Percentiles rank a stretch among this genome's conserved stretches.
phyloP scores from a whole-genome alignment of 306 rosid genomes.

The Astragalus glycyphyllos region DNA sequence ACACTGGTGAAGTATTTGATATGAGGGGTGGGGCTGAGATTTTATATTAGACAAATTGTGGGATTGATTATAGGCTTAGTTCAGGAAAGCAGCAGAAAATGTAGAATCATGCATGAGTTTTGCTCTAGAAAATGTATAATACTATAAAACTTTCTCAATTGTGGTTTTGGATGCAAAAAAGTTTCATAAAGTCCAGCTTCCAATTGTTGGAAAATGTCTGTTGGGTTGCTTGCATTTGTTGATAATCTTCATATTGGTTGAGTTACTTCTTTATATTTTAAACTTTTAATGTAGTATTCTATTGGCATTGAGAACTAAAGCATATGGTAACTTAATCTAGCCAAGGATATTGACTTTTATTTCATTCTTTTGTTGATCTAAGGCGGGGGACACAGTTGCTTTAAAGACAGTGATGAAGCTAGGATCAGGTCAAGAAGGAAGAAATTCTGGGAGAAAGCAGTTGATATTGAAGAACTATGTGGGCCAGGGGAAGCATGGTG shows the following conservation, averaged over 20 bases:
- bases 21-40: constrained; percentile 29
- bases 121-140: constrained; percentile 2
- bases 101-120: constrained; percentile 15
- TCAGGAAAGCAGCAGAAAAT: constrained; percentile 28
- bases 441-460: constrained; percentile 94
- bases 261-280: background rate
- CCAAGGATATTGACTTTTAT: constrained; percentile 28
- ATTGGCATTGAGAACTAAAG: no score
- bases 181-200: background rate
- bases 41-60: background rate
- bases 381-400: constrained; percentile 99
- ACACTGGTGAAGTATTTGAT: constrained; percentile 1
- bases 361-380: constrained; percentile 46
- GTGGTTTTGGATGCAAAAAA: constrained; percentile 11
- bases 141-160: constrained; percentile 31
- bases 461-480: constrained; percentile 85
- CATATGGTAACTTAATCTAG: no score
- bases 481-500: constrained; percentile 94
- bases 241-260: constrained; percentile 13
- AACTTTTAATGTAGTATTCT: no score
- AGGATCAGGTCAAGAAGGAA: constrained; percentile 82
- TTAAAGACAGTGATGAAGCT: constrained; percentile 93
- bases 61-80: background rate
- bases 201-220: constrained; percentile 34
- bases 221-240: constrained; percentile 15